phyloP scores from a whole-genome alignment of 495 filamentous ascomycete species.

The Penicillium desertorum region DNA sequence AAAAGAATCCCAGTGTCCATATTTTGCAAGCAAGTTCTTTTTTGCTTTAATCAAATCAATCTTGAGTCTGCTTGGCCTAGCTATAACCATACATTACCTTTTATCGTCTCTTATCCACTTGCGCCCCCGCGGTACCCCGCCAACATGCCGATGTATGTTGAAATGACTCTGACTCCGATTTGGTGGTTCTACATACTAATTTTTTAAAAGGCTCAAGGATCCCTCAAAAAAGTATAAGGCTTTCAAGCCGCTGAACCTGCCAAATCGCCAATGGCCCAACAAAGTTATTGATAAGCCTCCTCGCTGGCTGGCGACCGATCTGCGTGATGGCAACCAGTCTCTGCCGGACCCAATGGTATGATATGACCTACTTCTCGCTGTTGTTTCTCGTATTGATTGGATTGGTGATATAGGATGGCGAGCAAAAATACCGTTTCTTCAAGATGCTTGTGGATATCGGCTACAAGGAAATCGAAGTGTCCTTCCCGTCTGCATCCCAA shows the following conservation, averaged over 20 bases:
- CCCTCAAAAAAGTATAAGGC: constrained; percentile 88
- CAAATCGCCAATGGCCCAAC: constrained; percentile 87
- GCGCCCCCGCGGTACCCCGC: constrained; percentile 34
- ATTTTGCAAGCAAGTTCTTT: constrained; percentile 2
- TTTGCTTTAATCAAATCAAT: not conserved
- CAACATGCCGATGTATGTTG: constrained; percentile 44
- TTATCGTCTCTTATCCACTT: constrained; percentile 24
- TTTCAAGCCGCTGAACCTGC: constrained; percentile 74
- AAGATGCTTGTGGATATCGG: constrained; percentile 89
- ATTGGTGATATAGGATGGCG: constrained; percentile 62
- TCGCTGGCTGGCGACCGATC: constrained; percentile 81
- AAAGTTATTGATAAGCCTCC: constrained; percentile 75
- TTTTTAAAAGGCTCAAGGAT: constrained; percentile 74
- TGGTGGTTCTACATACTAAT: constrained; percentile 7
- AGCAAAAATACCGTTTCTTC: constrained; percentile 95
- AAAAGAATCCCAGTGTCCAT: constrained; percentile 10
- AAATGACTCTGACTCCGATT: not conserved
- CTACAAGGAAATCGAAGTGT: constrained; percentile 98
- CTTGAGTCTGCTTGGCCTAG: constrained; percentile 8
- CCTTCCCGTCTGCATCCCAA: constrained; percentile 90
- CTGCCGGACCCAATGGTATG: constrained; percentile 84
- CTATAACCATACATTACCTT: not conserved
- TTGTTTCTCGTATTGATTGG: not conserved
- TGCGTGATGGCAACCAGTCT: constrained; percentile 87
- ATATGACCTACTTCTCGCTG: not conserved